Evolutionary conservation across 1,284 basidiomycete genomes (phyloP).

Genomic region (Apiotrichum sp.): DNA sequence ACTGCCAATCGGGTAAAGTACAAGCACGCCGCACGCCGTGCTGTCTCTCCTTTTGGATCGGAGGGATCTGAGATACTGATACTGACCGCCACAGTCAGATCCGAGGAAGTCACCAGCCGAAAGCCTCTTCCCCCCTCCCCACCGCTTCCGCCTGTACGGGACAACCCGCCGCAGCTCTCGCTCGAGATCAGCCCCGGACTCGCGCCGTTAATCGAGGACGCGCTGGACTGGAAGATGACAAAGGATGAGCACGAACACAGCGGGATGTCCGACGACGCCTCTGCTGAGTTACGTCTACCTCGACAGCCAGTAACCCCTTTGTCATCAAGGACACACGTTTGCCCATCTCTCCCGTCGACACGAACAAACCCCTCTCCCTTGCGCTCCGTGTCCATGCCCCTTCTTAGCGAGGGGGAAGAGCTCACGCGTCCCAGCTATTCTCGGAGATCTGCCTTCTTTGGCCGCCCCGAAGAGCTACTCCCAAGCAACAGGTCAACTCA

Average conservation of each 20-base stretch:
- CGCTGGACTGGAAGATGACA: background rate
- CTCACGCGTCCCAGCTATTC: background rate
- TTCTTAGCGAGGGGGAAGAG: background rate
- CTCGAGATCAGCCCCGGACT: background rate
- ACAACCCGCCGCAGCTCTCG: background rate
- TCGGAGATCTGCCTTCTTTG: background rate
- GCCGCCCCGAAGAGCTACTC: background rate
- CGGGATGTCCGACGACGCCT: background rate
- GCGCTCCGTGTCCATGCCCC: no score
- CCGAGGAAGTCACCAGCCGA: background rate
- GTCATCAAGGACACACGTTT: no score
- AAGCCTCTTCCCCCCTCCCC: background rate
- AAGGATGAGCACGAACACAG: no score
- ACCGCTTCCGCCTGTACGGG: background rate
- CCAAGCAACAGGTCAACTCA: background rate
- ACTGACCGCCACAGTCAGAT: background rate
- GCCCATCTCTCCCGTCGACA: background rate
- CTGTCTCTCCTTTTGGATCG: no score
- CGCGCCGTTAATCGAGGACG: background rate
- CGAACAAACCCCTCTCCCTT: background rate
- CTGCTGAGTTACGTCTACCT: background rate
- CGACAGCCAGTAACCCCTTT: no score
- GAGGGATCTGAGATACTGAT: no score
- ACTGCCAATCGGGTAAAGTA: background rate
- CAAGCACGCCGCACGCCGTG: no score